Evolutionary conservation across 2,329 filamentous ascomycete genomes (phyloP), one percentile per base, ranked within the genome.

Genomic region (Coleophoma eucalyptorum): DNA sequence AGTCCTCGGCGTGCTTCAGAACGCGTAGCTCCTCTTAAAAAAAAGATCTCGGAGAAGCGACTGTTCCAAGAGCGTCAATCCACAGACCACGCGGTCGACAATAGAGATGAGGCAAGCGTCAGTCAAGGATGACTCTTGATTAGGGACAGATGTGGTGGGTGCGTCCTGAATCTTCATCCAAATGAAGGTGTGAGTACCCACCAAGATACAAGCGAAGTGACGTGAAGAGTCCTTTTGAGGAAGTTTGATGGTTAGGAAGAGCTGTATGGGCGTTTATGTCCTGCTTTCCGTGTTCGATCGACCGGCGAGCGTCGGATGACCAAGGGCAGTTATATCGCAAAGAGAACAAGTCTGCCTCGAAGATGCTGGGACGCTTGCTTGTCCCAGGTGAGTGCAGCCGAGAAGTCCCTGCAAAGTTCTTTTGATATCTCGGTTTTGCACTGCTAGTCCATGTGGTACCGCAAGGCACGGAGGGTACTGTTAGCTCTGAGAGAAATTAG

Each of bases 251-350:
- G 52, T 46, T 49, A 48, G 44, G 51, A 58, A 58, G 26, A 26
- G 56, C 57, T 55, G 55, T 52, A 61, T 48, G 52, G 56, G 54
- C 53, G 54, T 51, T 46, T 53, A 49, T 55, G 56, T 58, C 55
- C 55, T 61, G 60, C 57, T 61, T 60, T 56, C 57, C 56, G 60
- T 54, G 58, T 62, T 63, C 57, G 58, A 61, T 62, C 60, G 61
- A 60, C 58, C 42, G 42, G 42, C 42, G 58, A 57, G 50, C 54
- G 55, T 55, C 60, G 61, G 62, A 50, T 61, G 59, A 62, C 64
- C 35, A 16, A 43, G 40, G 20, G 37, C 26, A 16, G 37, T 43
- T 34, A 58, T 60, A 58, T 49, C 51, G 49, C 55, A 65, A 64
- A 57, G 61, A 32, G 33, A 60, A 60, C 55, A 56, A 59, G 56